Evolutionary conservation across 2,329 filamentous ascomycete species (phyloP).

Genomic region (Colletotrichum horii): DNA sequence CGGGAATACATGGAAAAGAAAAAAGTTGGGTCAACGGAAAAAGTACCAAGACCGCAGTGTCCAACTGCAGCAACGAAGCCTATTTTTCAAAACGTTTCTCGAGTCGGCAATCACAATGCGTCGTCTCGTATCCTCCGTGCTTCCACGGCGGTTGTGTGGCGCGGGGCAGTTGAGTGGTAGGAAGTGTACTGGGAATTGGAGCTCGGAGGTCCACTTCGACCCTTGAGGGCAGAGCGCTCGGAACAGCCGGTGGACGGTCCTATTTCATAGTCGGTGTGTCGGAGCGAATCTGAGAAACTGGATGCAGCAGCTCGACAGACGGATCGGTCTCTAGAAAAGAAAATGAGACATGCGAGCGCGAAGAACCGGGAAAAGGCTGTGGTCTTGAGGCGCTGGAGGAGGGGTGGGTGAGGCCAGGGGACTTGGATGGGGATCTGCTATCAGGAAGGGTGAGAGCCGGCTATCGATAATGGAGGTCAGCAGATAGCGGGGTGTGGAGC

Average conservation of each 20-base stretch:
- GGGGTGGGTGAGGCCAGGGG: slow-evolving; percentile 4
- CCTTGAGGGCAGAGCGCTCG: slow-evolving; percentile 9
- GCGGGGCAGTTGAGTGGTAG: not conserved
- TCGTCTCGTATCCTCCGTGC: not conserved
- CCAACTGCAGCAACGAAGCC: not conserved
- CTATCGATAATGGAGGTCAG: slow-evolving; percentile 21
- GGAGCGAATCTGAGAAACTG: not conserved
- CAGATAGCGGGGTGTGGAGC: slow-evolving; percentile 17
- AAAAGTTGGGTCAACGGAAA: not conserved
- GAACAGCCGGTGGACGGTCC: not conserved
- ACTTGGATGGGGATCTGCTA: slow-evolving; percentile 14
- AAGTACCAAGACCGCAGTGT: not conserved
- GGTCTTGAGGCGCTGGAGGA: not conserved
- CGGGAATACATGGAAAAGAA: not conserved
- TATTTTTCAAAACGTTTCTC: not conserved
- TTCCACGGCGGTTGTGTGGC: not conserved
- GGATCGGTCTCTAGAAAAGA: not conserved
- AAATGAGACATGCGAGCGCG: slow-evolving; percentile 1
- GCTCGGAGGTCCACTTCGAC: slow-evolving; percentile 2
- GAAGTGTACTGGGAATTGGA: not conserved
- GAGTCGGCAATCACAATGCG: not conserved
- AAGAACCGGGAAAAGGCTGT: not conserved
- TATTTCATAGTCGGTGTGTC: slow-evolving; percentile 16
- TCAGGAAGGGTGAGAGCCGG: slow-evolving; percentile 14
- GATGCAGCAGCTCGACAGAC: not conserved